A percentile compares a stretch with the other conserved stretches of the same genome.
Evolutionary conservation across 495 filamentous ascomycete genomes (phyloP).

Genomic region (Lindgomyces ingoldianus): DNA sequence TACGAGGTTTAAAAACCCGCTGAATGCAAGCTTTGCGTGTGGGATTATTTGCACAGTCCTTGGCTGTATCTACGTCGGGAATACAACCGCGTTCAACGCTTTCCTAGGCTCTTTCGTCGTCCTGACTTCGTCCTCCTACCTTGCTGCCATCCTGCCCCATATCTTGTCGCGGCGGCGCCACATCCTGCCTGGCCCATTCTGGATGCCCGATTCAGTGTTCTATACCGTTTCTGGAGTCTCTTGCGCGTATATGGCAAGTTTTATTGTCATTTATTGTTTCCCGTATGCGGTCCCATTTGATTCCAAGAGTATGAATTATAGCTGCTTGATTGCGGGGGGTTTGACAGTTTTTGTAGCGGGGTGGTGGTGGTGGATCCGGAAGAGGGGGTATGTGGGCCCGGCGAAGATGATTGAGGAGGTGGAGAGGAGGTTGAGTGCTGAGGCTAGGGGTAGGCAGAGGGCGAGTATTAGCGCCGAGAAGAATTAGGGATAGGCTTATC

Average conservation of each 20-base stretch:
- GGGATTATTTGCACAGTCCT: slow-evolving; percentile 63
- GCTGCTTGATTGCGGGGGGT: slow-evolving; percentile 36
- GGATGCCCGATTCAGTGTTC: slow-evolving; percentile 62
- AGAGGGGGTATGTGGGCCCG: slow-evolving; percentile 39
- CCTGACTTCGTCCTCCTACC: slow-evolving; percentile 70
- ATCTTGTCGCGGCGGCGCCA: slow-evolving; percentile 63
- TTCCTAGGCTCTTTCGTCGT: slow-evolving; percentile 76
- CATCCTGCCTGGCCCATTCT: slow-evolving; percentile 69
- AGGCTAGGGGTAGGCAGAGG: no score
- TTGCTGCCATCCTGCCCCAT: slow-evolving; percentile 74
- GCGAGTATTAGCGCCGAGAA: slow-evolving; percentile 5
- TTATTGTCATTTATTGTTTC: slow-evolving; percentile 75
- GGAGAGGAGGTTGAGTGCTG: slow-evolving; percentile 13
- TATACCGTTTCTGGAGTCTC: slow-evolving; percentile 60
- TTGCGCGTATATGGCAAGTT: slow-evolving; percentile 66
- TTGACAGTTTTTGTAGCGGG: slow-evolving; percentile 35
- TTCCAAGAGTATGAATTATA: slow-evolving; percentile 43
- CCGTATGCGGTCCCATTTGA: slow-evolving; percentile 45
- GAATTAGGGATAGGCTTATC: no score
- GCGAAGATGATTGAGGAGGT: slow-evolving; percentile 17
- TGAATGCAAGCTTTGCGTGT: slow-evolving; percentile 67
- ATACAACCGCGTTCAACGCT: slow-evolving; percentile 71
- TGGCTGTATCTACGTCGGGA: slow-evolving; percentile 74
- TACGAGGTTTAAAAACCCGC: slow-evolving; percentile 60
- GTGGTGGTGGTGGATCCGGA: slow-evolving; percentile 36